Base-by-base conservation (phyloP, 2,329 filamentous ascomycete genomes). In the Phialophora verrucosa region DNA sequence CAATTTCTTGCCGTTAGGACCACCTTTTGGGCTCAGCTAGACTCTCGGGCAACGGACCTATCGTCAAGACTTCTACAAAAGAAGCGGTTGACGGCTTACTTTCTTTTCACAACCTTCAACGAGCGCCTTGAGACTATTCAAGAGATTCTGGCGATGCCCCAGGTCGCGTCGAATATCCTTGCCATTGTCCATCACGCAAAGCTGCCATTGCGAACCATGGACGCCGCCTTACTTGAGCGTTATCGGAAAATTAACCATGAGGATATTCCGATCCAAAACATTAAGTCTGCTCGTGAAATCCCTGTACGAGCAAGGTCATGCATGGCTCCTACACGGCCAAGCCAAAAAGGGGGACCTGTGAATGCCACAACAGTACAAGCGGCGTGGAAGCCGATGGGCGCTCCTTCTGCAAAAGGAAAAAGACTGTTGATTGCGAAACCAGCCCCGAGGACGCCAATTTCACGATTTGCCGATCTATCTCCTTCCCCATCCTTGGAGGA, bases 101-200 rank as follows among this genome's bases (percentile, higher is more conserved):
- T 44, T 23, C 61, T 68, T 11, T 68, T 65, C 35, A 68, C 66
- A 12, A 57, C 66, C 5, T 66, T 68, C 31, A 32, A 53, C 27
- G 55, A 68, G 44, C n/a, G 59, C 25, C 25, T 64, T 8, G 29
- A 44, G 23, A 64, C 51, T 3, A 60, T 68, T 27, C 25, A 50
- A 8, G 14, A 23, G 5, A 49, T 32, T 38, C 25, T 63, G n/a
- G 35, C 57, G 5, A 57, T 66, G 23, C 29, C 23, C 4, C 20
- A 61, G 44, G 54, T 58, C 12, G 63, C 60, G 11, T 50, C 59
- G 14, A 38, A 54, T 12, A 68, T 68, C 20, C 63, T 63, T 44
- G 42, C 44, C 4, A 56, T 65, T 50, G 60, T 56, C 10, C 10
- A 66, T 14, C 32, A 53, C 17, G 60, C 61, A 17, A 35, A 66